Evolutionary conservation across 2,329 filamentous ascomycete genomes (phyloP).

Genomic region (Fusarium siculi): DNA sequence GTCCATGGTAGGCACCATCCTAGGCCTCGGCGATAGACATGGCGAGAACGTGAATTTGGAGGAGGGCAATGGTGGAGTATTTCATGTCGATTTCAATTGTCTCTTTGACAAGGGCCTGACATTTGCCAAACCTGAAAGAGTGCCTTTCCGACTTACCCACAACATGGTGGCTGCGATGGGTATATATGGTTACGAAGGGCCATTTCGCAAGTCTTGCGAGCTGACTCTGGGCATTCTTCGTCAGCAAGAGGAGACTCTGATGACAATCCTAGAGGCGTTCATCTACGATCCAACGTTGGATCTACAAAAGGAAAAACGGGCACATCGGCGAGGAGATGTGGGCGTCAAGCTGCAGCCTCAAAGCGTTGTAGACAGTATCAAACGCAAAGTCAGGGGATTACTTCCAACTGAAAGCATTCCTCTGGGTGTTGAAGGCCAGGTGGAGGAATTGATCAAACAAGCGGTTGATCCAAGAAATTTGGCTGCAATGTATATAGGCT

Average conservation of each 20-base stretch:
- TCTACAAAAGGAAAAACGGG: constrained; percentile 75
- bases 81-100: constrained; percentile 99
- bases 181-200: constrained; percentile 90
- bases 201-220: constrained; percentile 91
- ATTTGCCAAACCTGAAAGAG: constrained; percentile 92
- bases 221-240: constrained; percentile 85
- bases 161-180: constrained; percentile 99
- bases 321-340: constrained; percentile 51
- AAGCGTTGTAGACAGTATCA: constrained; percentile 89
- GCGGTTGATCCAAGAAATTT: constrained; percentile 84
- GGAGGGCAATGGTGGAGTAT: constrained; percentile 90
- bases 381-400: constrained; percentile 85
- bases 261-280: constrained; percentile 97
- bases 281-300: constrained; percentile 97
- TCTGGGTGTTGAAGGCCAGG: constrained; percentile 93
- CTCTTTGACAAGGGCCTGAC: constrained; percentile 98
- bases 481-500: constrained; percentile 96
- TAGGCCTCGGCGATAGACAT: constrained; percentile 93
- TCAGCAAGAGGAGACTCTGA: constrained; percentile 93
- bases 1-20: constrained; percentile 98
- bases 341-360: constrained; percentile 65
- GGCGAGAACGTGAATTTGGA: constrained; percentile 97
- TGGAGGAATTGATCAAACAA: constrained; percentile 92
- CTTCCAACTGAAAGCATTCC: constrained; percentile 90
- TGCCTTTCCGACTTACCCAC: constrained; percentile 96